Evolutionary conservation across 768 basidiomycete species (phyloP).

Genomic region (Leccinum uliginosum): DNA sequence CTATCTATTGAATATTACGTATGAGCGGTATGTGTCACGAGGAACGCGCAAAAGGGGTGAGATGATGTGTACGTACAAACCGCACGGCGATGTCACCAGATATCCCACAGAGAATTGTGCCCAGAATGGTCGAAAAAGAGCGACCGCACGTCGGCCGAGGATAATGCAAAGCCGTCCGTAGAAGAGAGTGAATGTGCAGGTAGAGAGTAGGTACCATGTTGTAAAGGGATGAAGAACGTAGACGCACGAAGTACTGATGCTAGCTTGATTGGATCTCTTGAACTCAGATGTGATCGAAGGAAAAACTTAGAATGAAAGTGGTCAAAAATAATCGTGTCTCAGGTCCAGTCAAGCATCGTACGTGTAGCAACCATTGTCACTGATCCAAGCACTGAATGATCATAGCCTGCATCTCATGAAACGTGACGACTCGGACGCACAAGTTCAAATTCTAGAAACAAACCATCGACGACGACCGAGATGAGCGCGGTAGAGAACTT

Average conservation of each 20-base stretch:
- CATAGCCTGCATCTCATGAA: neutral
- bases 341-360: neutral
- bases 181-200: slow-evolving; percentile 75
- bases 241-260: slow-evolving; percentile 24
- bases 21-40: neutral
- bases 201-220: slow-evolving; percentile 59
- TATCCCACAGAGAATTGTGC: slow-evolving; percentile 62
- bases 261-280: slow-evolving; percentile 26
- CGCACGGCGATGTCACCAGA: slow-evolving; percentile 59
- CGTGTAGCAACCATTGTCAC: slow-evolving; percentile 25
- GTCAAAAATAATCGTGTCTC: slow-evolving; percentile 1
- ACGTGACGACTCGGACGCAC: neutral
- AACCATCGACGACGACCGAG: neutral
- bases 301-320: neutral
- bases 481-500: slow-evolving; percentile 22
- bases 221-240: neutral
- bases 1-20: slow-evolving; percentile 2
- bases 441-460: neutral
- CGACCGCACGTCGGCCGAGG: slow-evolving; percentile 62
- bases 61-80: slow-evolving; percentile 47
- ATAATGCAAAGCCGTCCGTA: slow-evolving; percentile 76
- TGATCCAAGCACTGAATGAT: neutral
- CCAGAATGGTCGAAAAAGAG: slow-evolving; percentile 56
- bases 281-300: slow-evolving; percentile 23
- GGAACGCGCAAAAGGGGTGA: neutral